Conservation (phyloP, 148 eudicot genomes). For the Pharnaceum exiguum region DNA sequence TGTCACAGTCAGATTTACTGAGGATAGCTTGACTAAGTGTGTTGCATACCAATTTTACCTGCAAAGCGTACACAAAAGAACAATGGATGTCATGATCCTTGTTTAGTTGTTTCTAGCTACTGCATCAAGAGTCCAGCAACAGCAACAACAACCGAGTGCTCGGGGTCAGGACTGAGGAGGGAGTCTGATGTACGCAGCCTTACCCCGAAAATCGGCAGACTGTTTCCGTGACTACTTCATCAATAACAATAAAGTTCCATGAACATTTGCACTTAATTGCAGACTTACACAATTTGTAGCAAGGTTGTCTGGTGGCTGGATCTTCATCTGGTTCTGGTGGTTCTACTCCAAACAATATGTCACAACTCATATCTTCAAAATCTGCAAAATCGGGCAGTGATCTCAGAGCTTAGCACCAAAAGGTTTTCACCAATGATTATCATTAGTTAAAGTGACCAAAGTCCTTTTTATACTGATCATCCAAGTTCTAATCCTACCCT, state of each 20-base stretch:
- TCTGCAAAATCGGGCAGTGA: constrained; percentile 30
- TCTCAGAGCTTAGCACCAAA: too few relatives aligned
- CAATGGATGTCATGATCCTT: too few relatives aligned
- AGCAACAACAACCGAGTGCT: too few relatives aligned
- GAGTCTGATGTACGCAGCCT: too few relatives aligned
- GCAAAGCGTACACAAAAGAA: constrained; percentile 15
- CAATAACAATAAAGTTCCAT: neutral
- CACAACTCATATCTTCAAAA: constrained; percentile 90
- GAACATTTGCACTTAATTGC: neutral
- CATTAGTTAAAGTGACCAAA: too few relatives aligned
- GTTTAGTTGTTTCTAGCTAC: too few relatives aligned
- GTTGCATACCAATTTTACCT: constrained; percentile 45
- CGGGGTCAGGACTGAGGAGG: too few relatives aligned
- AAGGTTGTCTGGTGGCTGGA: constrained; percentile 58
- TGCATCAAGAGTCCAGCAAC: too few relatives aligned
- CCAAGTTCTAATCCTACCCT: neutral
- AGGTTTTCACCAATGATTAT: too few relatives aligned
- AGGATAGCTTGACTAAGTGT: constrained; percentile 29
- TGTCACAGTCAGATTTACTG: constrained; percentile 8
- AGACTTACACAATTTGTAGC: constrained; percentile 58
- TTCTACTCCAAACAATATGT: constrained; percentile 66
- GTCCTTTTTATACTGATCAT: neutral
- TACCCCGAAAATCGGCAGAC: too few relatives aligned
- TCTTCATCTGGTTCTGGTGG: constrained; percentile 48
- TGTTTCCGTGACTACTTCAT: too few relatives aligned